Evolutionary conservation across 2,329 filamentous ascomycete genomes (phyloP), one percentile per base, ranked within the genome.

Genomic region (Colletotrichum liriopes): DNA sequence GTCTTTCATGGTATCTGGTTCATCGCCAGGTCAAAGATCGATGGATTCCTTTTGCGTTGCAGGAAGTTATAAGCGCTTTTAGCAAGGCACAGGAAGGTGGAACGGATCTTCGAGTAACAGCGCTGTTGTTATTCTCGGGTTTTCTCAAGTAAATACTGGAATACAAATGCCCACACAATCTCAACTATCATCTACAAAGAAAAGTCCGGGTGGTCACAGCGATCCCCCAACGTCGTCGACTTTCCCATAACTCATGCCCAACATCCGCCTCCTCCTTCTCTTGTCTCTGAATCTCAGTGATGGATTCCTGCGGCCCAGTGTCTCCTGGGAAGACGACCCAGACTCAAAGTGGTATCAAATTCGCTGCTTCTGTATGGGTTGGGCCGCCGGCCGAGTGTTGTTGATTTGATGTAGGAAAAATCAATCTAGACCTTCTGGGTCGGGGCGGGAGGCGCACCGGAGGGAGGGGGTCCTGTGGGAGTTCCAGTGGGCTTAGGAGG

Each of bases 291-390:
- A 3, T 5, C 23, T 26, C 23, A 52, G 11, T n/a, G 32, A 37
- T 37, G 39, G 41, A 49, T 23, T 16, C 20, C 35, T 32, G 39
- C 41, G 12, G 52, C 52, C 51, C 66, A 65, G 3, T 32, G 66
- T 69, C 60, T 65, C 60, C 66, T 69, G 66, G 66, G 52, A 69
- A 69, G 66, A 69, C 60, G 47, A 58, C 43, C 66, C 60, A 63
- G 26, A 41, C 60, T 65, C 52, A 35, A 26, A 4, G 18, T 65
- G 51, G 12, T 49, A 65, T 39, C 51, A 52, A 51, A 37, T 51
- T 64, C 20, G 59, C 66, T 65, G 51, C 12, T 39, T 35, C 52
- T 65, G 41, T 58, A 39, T 51, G 66, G 52, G 66, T 35, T 58
- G 60, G 60, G 52, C 35, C 20, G 12, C 39, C 3, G 32, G 41